Conservation (phyloP, 2,329 filamentous ascomycete genomes). For the Teratosphaeria epicoccoides region DNA sequence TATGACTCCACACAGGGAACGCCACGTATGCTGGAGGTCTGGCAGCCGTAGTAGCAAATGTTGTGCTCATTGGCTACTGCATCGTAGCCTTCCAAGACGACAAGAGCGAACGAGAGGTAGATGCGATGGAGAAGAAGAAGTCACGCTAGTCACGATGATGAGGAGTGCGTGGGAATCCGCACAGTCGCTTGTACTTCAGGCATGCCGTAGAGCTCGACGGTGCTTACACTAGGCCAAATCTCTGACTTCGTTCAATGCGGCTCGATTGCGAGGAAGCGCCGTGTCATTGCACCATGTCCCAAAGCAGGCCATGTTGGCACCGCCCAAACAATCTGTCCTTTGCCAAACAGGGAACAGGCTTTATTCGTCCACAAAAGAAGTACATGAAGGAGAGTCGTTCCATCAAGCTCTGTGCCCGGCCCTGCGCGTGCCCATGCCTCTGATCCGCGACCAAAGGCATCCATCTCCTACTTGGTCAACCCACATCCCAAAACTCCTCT, state of each 20-base stretch:
- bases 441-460: background rate
- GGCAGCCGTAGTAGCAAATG: constrained; percentile 82
- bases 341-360: background rate
- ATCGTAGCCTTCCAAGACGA: constrained; percentile 88
- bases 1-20: constrained; percentile 51
- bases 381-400: background rate
- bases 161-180: background rate
- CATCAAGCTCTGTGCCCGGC: background rate
- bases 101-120: constrained; percentile 39
- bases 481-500: background rate
- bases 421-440: background rate
- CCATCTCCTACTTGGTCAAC: background rate
- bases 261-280: background rate
- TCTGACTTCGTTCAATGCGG: too few relatives aligned
- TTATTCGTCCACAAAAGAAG: background rate
- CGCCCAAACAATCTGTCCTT: background rate
- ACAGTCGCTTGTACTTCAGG: too few relatives aligned
- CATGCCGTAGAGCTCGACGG: too few relatives aligned
- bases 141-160: constrained; percentile 4
- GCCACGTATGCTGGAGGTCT: constrained; percentile 74
- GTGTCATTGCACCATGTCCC: background rate
- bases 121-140: constrained; percentile 34
- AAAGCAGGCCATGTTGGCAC: background rate
- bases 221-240: background rate
- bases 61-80: constrained; percentile 82